phyloP scores from a whole-genome alignment of 2,329 filamentous ascomycete species.

The Lomentospora prolificans region DNA sequence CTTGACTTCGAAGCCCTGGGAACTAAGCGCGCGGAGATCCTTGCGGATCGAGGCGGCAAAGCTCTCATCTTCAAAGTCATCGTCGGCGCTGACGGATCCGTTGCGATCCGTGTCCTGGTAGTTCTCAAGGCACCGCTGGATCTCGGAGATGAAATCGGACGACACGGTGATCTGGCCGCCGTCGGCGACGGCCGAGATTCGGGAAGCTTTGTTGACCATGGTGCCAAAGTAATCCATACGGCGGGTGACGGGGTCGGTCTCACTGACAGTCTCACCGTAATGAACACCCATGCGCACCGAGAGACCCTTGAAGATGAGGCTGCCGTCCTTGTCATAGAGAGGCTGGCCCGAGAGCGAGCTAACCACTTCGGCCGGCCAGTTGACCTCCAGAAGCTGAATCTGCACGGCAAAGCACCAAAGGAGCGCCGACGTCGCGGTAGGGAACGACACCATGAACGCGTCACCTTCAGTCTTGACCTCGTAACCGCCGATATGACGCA shows the following conservation, averaged over 20 bases:
- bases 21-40: slow-evolving; percentile 77
- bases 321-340: slow-evolving; percentile 71
- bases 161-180: slow-evolving; percentile 96
- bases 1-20: slow-evolving; percentile 92
- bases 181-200: slow-evolving; percentile 89
- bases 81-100: slow-evolving; percentile 58
- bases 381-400: slow-evolving; percentile 72
- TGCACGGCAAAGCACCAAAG: slow-evolving; percentile 97
- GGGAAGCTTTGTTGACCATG: slow-evolving; percentile 95
- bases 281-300: slow-evolving; percentile 98
- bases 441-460: slow-evolving; percentile 98
- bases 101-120: slow-evolving; percentile 76
- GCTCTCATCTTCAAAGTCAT: slow-evolving; percentile 60
- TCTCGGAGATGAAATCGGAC: slow-evolving; percentile 92
- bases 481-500: slow-evolving; percentile 89
- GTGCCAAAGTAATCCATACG: slow-evolving; percentile 99
- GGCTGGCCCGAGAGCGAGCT: slow-evolving; percentile 78
- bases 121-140: slow-evolving; percentile 79
- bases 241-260: slow-evolving; percentile 89
- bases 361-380: slow-evolving; percentile 89
- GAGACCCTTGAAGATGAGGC: slow-evolving; percentile 83
- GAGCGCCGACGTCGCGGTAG: slow-evolving; percentile 85
- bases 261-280: slow-evolving; percentile 88
- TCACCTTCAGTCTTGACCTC: slow-evolving; percentile 99
- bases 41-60: slow-evolving; percentile 70